Evolutionary conservation across 116 monocot species (phyloP), one percentile per base, ranked within the genome.

Genomic region (Dioscorea cayenensis): DNA sequence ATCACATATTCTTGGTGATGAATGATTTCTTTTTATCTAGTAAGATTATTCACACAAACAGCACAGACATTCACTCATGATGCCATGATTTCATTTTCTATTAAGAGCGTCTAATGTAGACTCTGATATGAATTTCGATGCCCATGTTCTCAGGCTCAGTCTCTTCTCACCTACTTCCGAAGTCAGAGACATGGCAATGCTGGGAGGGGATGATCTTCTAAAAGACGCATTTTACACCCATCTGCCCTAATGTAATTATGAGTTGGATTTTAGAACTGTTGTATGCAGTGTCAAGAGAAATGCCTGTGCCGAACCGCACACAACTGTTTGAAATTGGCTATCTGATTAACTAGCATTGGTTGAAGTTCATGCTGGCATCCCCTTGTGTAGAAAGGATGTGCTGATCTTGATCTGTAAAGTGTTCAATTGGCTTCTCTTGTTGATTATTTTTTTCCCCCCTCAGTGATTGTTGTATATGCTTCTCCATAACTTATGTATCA

Each of bases 141-240:
- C 43, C 43, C 35, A 23, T 3, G 16, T 69, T 69, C 80, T 68
- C 77, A 94, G 94, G 94, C 94, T 28, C 94, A 90, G 59, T 71
- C 81, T 76, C 90, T 94, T 64, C 87, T 94, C 37, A 90, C 85
- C 36, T 78, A 90, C 73, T 90, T 94, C 85, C 76, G 87, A 58
- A 83, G 84, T 60, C 94, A 94, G 69, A 65, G 90, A 23, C 90
- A 87, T 77, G 87, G 85, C 14, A 75, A 49, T 67, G 78, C 82
- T 25, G 85, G 84, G 61, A 92, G 89, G 68, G 48, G 69, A 67
- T 90, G 78, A 87, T 59, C 49, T 28, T 59, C 49, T 28, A 0
- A 8, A 69, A 49, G 23, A 20, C 6, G 62, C 23, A 7, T 62
- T 0, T 62, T 10, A 22, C 52, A 28, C 17, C 55, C 55, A 55